Evolutionary conservation across 495 filamentous ascomycete genomes (phyloP).

Genomic region (Neurospora tetrasperma): DNA sequence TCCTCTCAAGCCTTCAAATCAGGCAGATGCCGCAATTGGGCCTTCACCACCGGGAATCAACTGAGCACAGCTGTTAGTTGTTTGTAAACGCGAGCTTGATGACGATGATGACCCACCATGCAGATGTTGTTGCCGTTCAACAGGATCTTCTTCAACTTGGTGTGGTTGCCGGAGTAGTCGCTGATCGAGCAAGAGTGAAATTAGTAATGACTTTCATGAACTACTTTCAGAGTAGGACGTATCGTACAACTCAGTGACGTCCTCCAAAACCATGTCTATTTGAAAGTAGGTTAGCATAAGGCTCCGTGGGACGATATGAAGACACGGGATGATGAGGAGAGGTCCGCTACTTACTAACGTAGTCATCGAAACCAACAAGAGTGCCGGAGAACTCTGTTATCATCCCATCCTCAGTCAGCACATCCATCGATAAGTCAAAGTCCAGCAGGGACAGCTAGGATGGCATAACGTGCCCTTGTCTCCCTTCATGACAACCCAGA

Average conservation of each 20-base stretch:
- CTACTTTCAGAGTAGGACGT: not conserved
- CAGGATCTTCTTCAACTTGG: constrained; percentile 83
- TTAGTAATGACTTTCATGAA: constrained; percentile 1
- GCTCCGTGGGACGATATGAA: not conserved
- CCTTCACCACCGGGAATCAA: constrained; percentile 85
- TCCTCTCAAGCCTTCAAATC: not conserved
- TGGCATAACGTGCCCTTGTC: constrained; percentile 64
- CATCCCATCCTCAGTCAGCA: constrained; percentile 6
- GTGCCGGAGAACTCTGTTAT: constrained; percentile 82
- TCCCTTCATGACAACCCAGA: constrained; percentile 99
- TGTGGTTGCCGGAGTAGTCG: constrained; percentile 78
- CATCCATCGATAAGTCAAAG: not conserved
- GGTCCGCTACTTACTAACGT: constrained; percentile 73
- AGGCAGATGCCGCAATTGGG: constrained; percentile 33
- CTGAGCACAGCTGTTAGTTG: constrained; percentile 29
- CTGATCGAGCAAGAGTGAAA: constrained; percentile 31
- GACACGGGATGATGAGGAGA: not conserved
- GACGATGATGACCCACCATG: constrained; percentile 56
- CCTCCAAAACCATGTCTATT: constrained; percentile 92
- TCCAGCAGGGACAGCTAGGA: not conserved
- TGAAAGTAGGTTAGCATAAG: not conserved
- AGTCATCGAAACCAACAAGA: constrained; percentile 93
- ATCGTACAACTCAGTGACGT: constrained; percentile 92
- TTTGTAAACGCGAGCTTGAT: not conserved
- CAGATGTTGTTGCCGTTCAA: constrained; percentile 99